Evolutionary conservation across 2,329 filamentous ascomycete genomes (phyloP).

Genomic region (Fusarium sp.): DNA sequence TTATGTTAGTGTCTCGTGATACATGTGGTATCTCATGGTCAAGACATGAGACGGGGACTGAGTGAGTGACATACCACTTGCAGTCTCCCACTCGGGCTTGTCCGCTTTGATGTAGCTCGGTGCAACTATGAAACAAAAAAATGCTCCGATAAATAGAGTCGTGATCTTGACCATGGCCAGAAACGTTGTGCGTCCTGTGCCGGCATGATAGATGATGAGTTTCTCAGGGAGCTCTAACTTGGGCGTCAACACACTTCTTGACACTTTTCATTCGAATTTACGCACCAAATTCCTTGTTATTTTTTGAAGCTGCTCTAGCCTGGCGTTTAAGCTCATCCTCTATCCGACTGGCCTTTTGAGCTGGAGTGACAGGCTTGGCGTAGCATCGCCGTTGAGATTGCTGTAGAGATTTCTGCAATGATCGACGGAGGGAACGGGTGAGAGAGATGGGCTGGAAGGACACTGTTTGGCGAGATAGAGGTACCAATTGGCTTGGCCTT

Average conservation of each 20-base stretch:
- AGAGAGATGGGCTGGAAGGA: constrained; percentile 6
- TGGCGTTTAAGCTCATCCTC: constrained; percentile 45
- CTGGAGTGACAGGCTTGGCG: constrained; percentile 23
- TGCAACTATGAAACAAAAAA: constrained; percentile 73
- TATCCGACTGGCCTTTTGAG: constrained; percentile 28
- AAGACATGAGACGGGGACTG: neutral
- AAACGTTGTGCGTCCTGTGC: constrained; percentile 73
- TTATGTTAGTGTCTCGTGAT: constrained; percentile 1
- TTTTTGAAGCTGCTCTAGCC: constrained; percentile 41
- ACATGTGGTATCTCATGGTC: neutral
- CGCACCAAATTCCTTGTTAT: constrained; percentile 37
- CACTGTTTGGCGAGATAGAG: neutral
- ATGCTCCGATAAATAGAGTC: constrained; percentile 75
- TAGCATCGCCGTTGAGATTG: constrained; percentile 42
- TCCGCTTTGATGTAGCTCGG: constrained; percentile 66
- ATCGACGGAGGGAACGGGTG: constrained; percentile 28
- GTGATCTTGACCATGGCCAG: constrained; percentile 78
- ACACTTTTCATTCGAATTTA: fast-evolving
- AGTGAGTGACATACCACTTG: constrained; percentile 51
- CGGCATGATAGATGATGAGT: constrained; percentile 81
- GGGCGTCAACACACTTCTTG: neutral
- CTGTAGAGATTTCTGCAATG: constrained; percentile 42
- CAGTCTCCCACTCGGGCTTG: constrained; percentile 50
- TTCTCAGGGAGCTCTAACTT: constrained; percentile 63
- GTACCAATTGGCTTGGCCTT: constrained; percentile 27